These are phyloP conservation scores for Pseudocercospora crystallina DNA, from an alignment of 2,329 filamentous ascomycete species.

Conservation along the genomic window DNA sequence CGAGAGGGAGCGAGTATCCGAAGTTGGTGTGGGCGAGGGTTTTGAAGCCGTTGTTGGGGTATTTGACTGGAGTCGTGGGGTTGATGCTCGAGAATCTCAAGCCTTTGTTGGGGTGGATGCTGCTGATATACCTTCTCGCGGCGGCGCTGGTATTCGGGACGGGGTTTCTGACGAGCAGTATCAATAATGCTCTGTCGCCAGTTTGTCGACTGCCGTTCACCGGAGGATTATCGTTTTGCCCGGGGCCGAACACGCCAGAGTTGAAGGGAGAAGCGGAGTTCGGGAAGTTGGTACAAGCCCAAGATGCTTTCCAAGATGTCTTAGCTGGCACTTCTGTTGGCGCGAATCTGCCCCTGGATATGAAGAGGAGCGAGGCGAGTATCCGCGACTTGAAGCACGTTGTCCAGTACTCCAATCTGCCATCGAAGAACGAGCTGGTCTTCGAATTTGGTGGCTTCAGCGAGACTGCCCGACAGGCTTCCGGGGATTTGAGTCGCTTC, in stretches of 20 bases:
- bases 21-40: slow-evolving; percentile 35
- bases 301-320: slow-evolving; percentile 74
- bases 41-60: slow-evolving; percentile 42
- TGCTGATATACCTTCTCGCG: slow-evolving; percentile 62
- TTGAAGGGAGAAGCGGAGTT: slow-evolving; percentile 58
- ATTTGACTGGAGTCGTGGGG: slow-evolving; percentile 57
- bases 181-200: slow-evolving; percentile 64
- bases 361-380: slow-evolving; percentile 73
- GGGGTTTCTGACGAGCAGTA: slow-evolving; percentile 62
- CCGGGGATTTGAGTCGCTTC: slow-evolving; percentile 69
- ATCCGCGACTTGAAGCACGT: slow-evolving; percentile 73
- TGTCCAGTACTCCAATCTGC: slow-evolving; percentile 68
- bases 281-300: slow-evolving; percentile 70
- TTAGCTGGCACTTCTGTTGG: slow-evolving; percentile 66
- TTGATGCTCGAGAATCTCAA: slow-evolving; percentile 63
- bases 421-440: slow-evolving; percentile 67
- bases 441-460: slow-evolving; percentile 77
- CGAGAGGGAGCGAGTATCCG: slow-evolving; percentile 1
- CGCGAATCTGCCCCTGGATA: slow-evolving; percentile 69
- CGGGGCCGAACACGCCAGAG: slow-evolving; percentile 18
- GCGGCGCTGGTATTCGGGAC: slow-evolving; percentile 60
- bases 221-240: slow-evolving; percentile 65
- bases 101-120: slow-evolving; percentile 60
- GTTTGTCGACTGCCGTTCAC: slow-evolving; percentile 69
- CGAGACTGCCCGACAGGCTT: slow-evolving; percentile 63